phyloP scores from a whole-genome alignment of 2,329 filamentous ascomycete species.

The Penicillium nordicum region DNA sequence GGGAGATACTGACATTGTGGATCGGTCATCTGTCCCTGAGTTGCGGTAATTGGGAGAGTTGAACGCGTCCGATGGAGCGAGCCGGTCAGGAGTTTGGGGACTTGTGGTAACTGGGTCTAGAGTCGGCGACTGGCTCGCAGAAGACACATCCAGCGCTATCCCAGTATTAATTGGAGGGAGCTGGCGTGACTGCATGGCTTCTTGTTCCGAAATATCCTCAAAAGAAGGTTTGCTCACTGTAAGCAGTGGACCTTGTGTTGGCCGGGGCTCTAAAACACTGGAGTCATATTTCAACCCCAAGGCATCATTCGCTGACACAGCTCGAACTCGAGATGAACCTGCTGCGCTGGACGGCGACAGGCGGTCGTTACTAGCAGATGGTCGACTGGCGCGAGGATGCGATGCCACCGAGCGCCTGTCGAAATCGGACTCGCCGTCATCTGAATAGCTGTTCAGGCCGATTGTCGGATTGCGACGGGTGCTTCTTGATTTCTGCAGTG shows the following conservation, averaged over 20 bases:
- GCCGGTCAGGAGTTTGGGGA: constrained; percentile 37
- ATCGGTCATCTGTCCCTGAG: constrained; percentile 20
- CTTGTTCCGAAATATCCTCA: constrained; percentile 18
- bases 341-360: constrained; percentile 25
- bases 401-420: constrained; percentile 48
- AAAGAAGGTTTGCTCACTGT: constrained; percentile 42
- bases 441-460: constrained; percentile 65
- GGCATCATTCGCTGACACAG: constrained; percentile 60
- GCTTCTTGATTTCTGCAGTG: constrained; percentile 76
- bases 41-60: constrained; percentile 37
- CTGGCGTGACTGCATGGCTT: constrained; percentile 14
- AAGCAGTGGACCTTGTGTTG: constrained; percentile 29
- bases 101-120: constrained; percentile 30
- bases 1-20: constrained; percentile 32
- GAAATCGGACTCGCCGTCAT: constrained; percentile 53
- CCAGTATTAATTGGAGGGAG: constrained; percentile 23
- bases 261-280: constrained; percentile 27
- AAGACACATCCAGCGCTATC: constrained; percentile 29
- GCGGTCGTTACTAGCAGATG: constrained; percentile 20
- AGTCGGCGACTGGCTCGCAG: constrained; percentile 28
- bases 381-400: constrained; percentile 39
- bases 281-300: constrained; percentile 46
- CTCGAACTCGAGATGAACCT: constrained; percentile 42
- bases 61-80: constrained; percentile 44
- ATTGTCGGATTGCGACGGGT: constrained; percentile 65